Base-by-base conservation (phyloP, 371 early-diverging fungal species). In the Furculomyces boomerangus region DNA sequence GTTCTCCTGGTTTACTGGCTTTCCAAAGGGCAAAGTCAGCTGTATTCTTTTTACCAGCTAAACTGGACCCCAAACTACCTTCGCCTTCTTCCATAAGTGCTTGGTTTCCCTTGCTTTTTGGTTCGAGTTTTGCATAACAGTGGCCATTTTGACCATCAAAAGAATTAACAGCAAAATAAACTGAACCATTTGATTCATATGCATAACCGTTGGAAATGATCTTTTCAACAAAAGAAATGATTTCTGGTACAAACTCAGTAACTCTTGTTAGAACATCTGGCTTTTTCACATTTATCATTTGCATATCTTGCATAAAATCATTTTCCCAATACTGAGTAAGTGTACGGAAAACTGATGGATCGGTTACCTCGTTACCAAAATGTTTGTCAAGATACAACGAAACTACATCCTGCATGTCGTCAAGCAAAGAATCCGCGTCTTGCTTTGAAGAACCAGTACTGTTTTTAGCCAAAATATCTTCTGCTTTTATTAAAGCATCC, bases 21-120 rank as follows among this genome's bases (percentile, higher is more conserved):
- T 99, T 99, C 99, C 99, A 99, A 39, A 99, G 74, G 0, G 93
- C 99, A 79, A 99, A 99, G 70, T 99, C 99, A 53, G 79, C 76
- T 32, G 76, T 71, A 50, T 71, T 79, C 53, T 75, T 71, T 64
- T 92, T 93, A 24, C 84, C 86, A n/a, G 74, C 60, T 41, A 78
- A 58, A 49, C 78, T 73, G 57, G 74, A 65, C 40, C 84, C 83
- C 20, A 98, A 78, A 31, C 83, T 81, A 20, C 91, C 93, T 64
- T 94, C 93, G 32, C 93, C 94, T 56, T 94, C 93, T 53, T 84
- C 86, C 54, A 89, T 71, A 47, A 92, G 72, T 41, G 75, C 74
- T 7, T 72, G 60, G 69, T 91, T 86, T 20, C 80, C 82, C 64
- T 86, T 86, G 52, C 90, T 84, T 78, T 78, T 82, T 20, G 93